Conservation (phyloP, 1,139 yeast species). For the Starmera stellimalicola region DNA sequence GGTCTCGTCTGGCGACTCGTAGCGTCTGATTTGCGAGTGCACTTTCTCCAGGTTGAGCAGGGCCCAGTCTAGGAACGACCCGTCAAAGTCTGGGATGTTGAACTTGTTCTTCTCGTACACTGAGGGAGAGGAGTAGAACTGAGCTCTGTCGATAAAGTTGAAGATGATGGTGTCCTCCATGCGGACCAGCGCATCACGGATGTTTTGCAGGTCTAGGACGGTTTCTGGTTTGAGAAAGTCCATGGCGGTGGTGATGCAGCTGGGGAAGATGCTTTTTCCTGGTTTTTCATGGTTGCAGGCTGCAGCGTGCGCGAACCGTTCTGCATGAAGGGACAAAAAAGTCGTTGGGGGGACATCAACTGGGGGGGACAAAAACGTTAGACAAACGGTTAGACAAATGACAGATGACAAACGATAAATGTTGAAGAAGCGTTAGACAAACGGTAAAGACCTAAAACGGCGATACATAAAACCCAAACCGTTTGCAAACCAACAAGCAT, state of each 20-base stretch:
- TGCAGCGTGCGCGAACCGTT: too few species aligned
- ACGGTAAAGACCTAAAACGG: too few species aligned
- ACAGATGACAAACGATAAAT: too few species aligned
- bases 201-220: slow-evolving; percentile 71
- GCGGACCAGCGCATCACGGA: slow-evolving; percentile 74
- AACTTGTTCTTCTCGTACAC: slow-evolving; percentile 58
- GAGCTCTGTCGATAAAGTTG: slow-evolving; percentile 87
- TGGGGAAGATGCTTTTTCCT: too few species aligned
- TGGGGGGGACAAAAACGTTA: too few species aligned
- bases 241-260: slow-evolving; percentile 43
- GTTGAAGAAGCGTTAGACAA: too few species aligned
- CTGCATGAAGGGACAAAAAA: too few species aligned
- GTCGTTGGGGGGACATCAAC: too few species aligned
- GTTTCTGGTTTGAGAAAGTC: slow-evolving; percentile 80
- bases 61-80: slow-evolving; percentile 84
- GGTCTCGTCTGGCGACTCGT: slow-evolving; percentile 91
- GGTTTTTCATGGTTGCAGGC: too few species aligned
- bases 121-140: slow-evolving; percentile 67
- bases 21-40: slow-evolving; percentile 82
- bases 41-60: slow-evolving; percentile 64
- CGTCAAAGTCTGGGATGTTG: slow-evolving; percentile 56
- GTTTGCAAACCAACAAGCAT: too few species aligned
- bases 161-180: slow-evolving; percentile 97
- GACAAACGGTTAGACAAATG: too few species aligned
- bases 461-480: too few species aligned